Evolutionary conservation across 2,329 filamentous ascomycete species (phyloP).

Genomic region (Monilinia polystroma): DNA sequence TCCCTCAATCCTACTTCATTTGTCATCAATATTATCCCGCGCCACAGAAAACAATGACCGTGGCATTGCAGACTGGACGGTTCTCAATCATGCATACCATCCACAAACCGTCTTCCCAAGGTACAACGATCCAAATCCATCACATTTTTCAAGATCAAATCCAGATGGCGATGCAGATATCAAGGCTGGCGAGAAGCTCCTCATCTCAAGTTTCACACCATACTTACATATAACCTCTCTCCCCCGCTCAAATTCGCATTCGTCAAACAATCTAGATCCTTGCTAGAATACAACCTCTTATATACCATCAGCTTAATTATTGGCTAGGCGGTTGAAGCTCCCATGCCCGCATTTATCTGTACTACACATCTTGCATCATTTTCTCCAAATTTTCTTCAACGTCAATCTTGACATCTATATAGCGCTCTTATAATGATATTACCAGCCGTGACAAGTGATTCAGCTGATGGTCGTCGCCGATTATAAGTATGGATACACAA

Average conservation of each 20-base stretch:
- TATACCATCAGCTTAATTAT: constrained; percentile 5
- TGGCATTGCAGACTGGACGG: constrained; percentile 14
- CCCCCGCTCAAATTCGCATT: constrained; percentile 9
- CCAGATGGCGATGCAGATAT: background rate
- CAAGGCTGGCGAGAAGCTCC: constrained; percentile 8
- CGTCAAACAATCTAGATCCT: constrained; percentile 7
- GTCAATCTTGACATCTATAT: constrained; percentile 4
- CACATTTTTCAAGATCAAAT: constrained; percentile 12
- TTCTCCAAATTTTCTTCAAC: constrained; percentile 9
- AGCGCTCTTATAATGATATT: background rate
- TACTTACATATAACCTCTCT: constrained; percentile 14
- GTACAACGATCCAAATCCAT: background rate
- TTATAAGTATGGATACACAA: constrained; percentile 4
- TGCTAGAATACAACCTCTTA: constrained; percentile 16
- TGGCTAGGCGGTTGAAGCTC: background rate
- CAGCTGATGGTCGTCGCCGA: constrained; percentile 9
- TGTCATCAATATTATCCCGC: constrained; percentile 14
- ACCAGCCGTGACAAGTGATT: background rate
- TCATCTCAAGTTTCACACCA: constrained; percentile 5
- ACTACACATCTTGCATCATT: constrained; percentile 2
- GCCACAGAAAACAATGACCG: background rate
- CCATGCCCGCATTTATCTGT: constrained; percentile 1
- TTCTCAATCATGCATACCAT: constrained; percentile 3
- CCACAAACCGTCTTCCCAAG: constrained; percentile 1
- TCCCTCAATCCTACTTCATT: background rate